phyloP scores from a whole-genome alignment of 2,329 filamentous ascomycete species.

The Neospermospora avenae region DNA sequence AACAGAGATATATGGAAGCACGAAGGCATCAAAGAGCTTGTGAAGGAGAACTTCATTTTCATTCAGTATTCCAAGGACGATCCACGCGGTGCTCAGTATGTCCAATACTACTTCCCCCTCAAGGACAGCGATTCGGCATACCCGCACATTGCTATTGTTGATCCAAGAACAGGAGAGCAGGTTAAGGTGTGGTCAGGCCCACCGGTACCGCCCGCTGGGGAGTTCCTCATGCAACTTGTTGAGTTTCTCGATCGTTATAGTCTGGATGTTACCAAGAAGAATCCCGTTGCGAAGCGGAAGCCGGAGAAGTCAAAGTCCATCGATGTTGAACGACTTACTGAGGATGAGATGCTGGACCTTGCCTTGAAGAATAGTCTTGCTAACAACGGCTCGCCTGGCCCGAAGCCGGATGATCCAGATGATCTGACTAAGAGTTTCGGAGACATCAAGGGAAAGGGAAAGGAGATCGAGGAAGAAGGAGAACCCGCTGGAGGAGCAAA shows the following conservation, averaged over 20 bases:
- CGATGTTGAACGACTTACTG: slow-evolving; percentile 85
- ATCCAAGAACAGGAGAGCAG: slow-evolving; percentile 93
- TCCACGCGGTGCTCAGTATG: slow-evolving; percentile 71
- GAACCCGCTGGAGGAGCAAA: slow-evolving; percentile 37
- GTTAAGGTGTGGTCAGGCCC: slow-evolving; percentile 93
- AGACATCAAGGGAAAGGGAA: slow-evolving; percentile 53
- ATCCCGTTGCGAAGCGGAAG: slow-evolving; percentile 80
- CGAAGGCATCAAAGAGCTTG: slow-evolving; percentile 68
- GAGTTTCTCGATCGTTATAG: slow-evolving; percentile 98
- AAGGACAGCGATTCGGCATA: slow-evolving; percentile 85
- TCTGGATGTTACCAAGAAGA: slow-evolving; percentile 81
- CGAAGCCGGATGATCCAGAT: slow-evolving; percentile 76
- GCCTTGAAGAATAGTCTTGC: slow-evolving; percentile 85
- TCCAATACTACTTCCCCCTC: slow-evolving; percentile 83
- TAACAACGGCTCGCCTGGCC: slow-evolving; percentile 43
- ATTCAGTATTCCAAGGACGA: slow-evolving; percentile 91
- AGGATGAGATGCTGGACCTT: slow-evolving; percentile 96
- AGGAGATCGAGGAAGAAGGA: slow-evolving; percentile 41
- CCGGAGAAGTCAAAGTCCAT: slow-evolving; percentile 65
- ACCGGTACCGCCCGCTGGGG: slow-evolving; percentile 69
- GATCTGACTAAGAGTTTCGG: slow-evolving; percentile 69
- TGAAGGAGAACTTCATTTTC: slow-evolving; percentile 93
- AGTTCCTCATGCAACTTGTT: slow-evolving; percentile 87
- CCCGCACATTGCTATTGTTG: slow-evolving; percentile 92
- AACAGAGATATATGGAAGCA: slow-evolving; percentile 98